Evolutionary conservation across 2,329 filamentous ascomycete species (phyloP).

Genomic region (Alternaria gaisen): DNA sequence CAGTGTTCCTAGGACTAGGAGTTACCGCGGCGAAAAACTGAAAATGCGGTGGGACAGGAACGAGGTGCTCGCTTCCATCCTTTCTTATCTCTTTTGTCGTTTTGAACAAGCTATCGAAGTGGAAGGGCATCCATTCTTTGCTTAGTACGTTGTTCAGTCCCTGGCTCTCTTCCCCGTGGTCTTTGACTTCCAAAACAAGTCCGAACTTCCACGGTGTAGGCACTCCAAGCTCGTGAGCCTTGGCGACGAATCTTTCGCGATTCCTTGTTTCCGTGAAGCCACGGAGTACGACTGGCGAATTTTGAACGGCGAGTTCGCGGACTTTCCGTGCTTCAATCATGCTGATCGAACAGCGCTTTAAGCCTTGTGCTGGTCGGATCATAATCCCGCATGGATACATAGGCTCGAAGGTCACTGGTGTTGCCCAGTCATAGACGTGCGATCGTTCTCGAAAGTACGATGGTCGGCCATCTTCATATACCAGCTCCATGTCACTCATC

Average conservation of each 20-base stretch:
- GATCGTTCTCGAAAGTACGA: slow-evolving; percentile 23
- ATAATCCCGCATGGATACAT: slow-evolving; percentile 34
- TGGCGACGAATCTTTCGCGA: slow-evolving; percentile 58
- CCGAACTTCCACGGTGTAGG: slow-evolving; percentile 65
- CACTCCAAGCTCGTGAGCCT: slow-evolving; percentile 59
- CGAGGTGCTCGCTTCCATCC: slow-evolving; percentile 21
- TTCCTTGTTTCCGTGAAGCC: slow-evolving; percentile 60
- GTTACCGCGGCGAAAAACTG: slow-evolving; percentile 62
- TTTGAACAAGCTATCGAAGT: slow-evolving; percentile 68
- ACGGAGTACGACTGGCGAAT: slow-evolving; percentile 64
- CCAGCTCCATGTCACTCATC: slow-evolving; percentile 12
- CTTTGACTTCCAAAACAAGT: slow-evolving; percentile 69
- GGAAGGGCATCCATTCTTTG: slow-evolving; percentile 63
- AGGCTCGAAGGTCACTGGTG: slow-evolving; percentile 25
- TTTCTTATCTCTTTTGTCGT: slow-evolving; percentile 47
- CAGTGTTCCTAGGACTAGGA: slow-evolving; percentile 60
- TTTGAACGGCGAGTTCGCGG: slow-evolving; percentile 57
- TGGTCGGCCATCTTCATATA: slow-evolving; percentile 20
- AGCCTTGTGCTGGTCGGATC: slow-evolving; percentile 19
- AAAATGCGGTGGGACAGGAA: slow-evolving; percentile 51
- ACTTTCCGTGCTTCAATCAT: slow-evolving; percentile 59
- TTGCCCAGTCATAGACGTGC: slow-evolving; percentile 21
- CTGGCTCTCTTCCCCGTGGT: slow-evolving; percentile 60
- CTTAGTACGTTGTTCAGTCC: slow-evolving; percentile 64
- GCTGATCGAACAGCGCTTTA: slow-evolving; percentile 43